A percentile compares a stretch with the other conserved stretches of the same genome.
Conservation (phyloP, 208 protist genomes). For the Leishmania lainsoni region DNA sequence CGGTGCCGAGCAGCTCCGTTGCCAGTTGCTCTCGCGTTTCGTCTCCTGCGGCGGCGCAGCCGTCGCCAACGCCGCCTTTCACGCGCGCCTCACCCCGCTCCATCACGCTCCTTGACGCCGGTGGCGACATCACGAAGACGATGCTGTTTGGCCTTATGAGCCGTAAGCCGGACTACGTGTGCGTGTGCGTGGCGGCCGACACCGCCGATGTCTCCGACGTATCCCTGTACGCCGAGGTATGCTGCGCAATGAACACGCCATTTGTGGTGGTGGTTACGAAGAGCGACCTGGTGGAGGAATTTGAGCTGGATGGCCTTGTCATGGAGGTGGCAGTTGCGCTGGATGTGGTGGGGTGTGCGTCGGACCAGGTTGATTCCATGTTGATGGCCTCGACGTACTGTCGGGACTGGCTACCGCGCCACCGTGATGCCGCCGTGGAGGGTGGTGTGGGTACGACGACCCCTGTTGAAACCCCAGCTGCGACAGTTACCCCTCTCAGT, state of each 20-base stretch:
- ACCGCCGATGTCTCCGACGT: conserved; percentile 32
- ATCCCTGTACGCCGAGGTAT: conserved; percentile 90
- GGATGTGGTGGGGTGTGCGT: conserved; percentile 39
- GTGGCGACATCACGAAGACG: conserved; percentile 79
- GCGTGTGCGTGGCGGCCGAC: conserved; percentile 67
- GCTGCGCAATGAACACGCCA: conserved; percentile 90
- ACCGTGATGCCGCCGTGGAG: conserved; percentile 37
- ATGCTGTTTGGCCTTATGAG: conserved; percentile 95
- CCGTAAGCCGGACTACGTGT: conserved; percentile 89
- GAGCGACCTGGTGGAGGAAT: conserved; percentile 91
- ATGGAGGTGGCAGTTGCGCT: conserved; percentile 77
- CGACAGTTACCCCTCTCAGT: conserved; percentile 29
- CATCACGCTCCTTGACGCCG: conserved; percentile 75
- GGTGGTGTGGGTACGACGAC: conserved; percentile 19
- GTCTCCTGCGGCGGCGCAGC: conserved; percentile 1
- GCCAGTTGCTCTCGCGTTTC: neutral
- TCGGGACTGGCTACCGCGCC: conserved; percentile 30
- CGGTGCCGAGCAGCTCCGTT: neutral
- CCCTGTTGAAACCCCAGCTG: too few species aligned
- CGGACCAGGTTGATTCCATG: conserved; percentile 40
- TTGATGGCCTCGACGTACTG: conserved; percentile 33
- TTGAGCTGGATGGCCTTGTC: conserved; percentile 91
- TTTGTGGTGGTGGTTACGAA: conserved; percentile 95
- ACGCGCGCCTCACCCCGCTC: conserved; percentile 26
- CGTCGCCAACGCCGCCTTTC: conserved; percentile 25